These are phyloP conservation scores for Prunus mume DNA, from an alignment of 306 rosid genomes.

Conservation along the genomic window DNA sequence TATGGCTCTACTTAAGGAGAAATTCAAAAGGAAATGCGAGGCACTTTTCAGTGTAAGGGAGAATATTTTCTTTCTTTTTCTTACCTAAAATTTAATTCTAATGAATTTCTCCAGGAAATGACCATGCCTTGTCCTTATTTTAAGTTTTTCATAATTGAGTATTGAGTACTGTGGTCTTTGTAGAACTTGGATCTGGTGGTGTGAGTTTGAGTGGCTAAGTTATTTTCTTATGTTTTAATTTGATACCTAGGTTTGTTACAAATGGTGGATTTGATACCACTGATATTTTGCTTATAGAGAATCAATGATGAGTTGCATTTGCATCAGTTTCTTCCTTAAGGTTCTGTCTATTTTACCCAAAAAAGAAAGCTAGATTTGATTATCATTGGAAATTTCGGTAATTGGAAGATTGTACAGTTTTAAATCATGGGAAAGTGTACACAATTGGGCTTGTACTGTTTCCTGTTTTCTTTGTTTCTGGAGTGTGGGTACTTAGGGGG, in stretches of 20 bases:
- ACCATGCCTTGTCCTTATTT: background rate
- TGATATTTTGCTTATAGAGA: background rate
- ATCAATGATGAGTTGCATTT: background rate
- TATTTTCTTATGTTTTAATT: background rate
- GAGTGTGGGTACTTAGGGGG: background rate
- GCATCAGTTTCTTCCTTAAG: background rate
- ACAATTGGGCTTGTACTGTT: background rate
- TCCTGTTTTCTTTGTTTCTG: background rate
- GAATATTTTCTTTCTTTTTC: background rate
- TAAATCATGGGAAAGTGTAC: background rate
- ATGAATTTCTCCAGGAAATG: background rate
- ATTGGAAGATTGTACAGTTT: background rate
- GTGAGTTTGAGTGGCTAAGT: background rate
- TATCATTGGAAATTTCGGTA: background rate
- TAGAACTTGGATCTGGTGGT: conserved; percentile 1
- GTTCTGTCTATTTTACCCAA: background rate
- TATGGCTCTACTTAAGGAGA: conserved; percentile 47
- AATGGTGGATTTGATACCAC: background rate
- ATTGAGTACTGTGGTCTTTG: background rate
- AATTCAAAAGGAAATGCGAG: conserved; percentile 49
- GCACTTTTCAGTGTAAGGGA: conserved; percentile 58
- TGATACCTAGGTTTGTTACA: background rate
- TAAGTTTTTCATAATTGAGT: background rate
- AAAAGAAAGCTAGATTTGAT: background rate
- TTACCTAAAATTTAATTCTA: background rate